Evolutionary conservation across 2,329 filamentous ascomycete genomes (phyloP), one percentile per base, ranked within the genome.

Genomic region (Stachybotrys echinatus): DNA sequence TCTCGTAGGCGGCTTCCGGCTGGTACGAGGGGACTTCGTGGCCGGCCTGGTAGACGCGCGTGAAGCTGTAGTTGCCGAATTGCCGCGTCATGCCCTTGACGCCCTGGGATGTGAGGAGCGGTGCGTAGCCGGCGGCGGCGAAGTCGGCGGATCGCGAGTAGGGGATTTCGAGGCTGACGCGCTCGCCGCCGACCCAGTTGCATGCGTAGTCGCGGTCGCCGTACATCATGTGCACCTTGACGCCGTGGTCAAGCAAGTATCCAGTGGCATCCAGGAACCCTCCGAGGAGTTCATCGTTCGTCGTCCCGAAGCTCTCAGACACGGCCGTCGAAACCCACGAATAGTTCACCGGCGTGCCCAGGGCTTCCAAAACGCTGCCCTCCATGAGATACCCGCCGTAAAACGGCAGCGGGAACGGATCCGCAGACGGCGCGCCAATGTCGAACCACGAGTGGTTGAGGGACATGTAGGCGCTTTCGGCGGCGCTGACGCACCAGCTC

Each of bases 211-310:
- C 80, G 50, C 77, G 67, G 58, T 83, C 80, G 20, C 79, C 80
- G 64, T 92, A 89, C 57, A 90, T 77, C 55, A 92, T 70, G 10
- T 85, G 84, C 10, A 94, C 81, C 34, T 82, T 83, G 42, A 89
- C 78, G 23, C 83, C 84, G 1, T 70, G 73, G 38, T 80, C 74
- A 46, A 88, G 72, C 23, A 88, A 75, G 23, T 75, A 70, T 45
- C 81, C 82, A 2, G 88, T 71, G 50, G 80, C 73, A 55, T 67
- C 23, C 71, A 75, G 50, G 73, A 72, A 53, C 63, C 60, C 17
- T 73, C 77, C 42, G 71, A 75, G 66, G n/a, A 84, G 68, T 56
- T 83, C 75, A 59, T 81, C 80, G 14, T 77, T 74, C 55, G 83
- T 85, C 51, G 81, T 76, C 53, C 79, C 83, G 65, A 88, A 86